phyloP scores from a whole-genome alignment of 2,329 filamentous ascomycete genomes.

The Colletotrichum musicola region DNA sequence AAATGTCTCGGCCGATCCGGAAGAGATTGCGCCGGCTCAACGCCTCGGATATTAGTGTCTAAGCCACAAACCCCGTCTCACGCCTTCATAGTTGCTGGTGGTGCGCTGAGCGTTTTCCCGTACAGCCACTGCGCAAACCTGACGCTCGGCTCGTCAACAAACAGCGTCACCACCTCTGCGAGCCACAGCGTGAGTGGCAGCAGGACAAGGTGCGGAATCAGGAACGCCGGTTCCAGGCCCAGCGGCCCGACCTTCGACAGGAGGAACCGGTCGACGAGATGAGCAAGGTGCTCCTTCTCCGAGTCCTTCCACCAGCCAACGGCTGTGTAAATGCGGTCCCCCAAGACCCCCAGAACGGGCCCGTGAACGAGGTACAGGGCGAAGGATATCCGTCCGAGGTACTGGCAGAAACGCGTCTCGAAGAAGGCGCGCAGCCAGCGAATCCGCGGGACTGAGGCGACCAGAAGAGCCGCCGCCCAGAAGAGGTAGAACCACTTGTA shows the following conservation, averaged over 20 bases:
- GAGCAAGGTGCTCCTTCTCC: conserved; percentile 63
- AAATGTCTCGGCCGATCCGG: background rate
- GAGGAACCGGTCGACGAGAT: conserved; percentile 69
- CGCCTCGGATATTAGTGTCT: background rate
- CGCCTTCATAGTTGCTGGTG: background rate
- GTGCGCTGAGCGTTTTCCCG: conserved; percentile 52
- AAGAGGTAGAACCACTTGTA: conserved; percentile 56
- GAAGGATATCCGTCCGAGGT: conserved; percentile 71
- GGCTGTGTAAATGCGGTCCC: conserved; percentile 72
- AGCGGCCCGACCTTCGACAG: conserved; percentile 68
- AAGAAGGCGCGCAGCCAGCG: conserved; percentile 60
- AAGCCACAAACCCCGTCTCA: background rate
- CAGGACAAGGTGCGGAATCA: conserved; percentile 70
- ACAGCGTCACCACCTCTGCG: conserved; percentile 67
- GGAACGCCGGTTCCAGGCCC: conserved; percentile 71
- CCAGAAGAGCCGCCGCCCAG: conserved; percentile 51
- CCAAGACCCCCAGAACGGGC: conserved; percentile 61
- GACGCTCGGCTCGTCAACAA: conserved; percentile 72
- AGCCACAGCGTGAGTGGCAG: conserved; percentile 70
- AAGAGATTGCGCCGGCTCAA: background rate
- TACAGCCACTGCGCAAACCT: conserved; percentile 70
- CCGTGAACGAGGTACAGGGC: conserved; percentile 73
- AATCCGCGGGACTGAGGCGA: conserved; percentile 52
- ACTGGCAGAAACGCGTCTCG: conserved; percentile 63
- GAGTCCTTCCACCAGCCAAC: conserved; percentile 66